phyloP scores from a whole-genome alignment of 768 basidiomycete genomes.

The Trametes cubensis region DNA sequence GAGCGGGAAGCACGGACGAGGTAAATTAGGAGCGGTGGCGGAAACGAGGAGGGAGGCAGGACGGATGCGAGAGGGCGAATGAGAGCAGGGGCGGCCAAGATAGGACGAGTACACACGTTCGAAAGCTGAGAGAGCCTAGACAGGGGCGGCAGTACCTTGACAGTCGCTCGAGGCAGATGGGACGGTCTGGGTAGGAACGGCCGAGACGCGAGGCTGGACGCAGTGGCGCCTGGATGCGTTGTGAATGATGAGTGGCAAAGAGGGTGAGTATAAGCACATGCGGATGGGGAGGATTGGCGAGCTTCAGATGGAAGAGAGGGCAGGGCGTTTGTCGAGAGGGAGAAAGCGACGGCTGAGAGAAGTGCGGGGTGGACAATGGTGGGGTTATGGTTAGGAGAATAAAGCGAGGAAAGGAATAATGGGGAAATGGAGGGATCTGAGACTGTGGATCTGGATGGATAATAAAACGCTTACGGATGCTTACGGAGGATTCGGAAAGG shows the following conservation, averaged over 20 bases:
- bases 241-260: background rate
- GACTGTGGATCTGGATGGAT: background rate
- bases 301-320: background rate
- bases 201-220: slow-evolving; percentile 5
- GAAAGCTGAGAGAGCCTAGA: background rate
- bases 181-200: slow-evolving; percentile 6
- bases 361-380: background rate
- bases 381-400: slow-evolving; percentile 9
- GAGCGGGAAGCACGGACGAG: slow-evolving; percentile 4
- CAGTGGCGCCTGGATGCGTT: background rate
- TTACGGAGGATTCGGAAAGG: slow-evolving; percentile 12
- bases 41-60: slow-evolving; percentile 4
- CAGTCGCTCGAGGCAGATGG: background rate
- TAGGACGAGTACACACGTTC: slow-evolving; percentile 15
- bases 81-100: slow-evolving; percentile 5
- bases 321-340: background rate
- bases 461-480: background rate
- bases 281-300: background rate
- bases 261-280: background rate
- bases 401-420: background rate
- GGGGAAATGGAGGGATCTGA: slow-evolving; percentile 13
- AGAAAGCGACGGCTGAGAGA: background rate
- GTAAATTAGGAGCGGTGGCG: background rate
- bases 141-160: background rate
- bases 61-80: background rate